Evolutionary conservation across 768 basidiomycete species (phyloP), one percentile per base, ranked within the genome.

Genomic region (Boletus subcaerulescens): DNA sequence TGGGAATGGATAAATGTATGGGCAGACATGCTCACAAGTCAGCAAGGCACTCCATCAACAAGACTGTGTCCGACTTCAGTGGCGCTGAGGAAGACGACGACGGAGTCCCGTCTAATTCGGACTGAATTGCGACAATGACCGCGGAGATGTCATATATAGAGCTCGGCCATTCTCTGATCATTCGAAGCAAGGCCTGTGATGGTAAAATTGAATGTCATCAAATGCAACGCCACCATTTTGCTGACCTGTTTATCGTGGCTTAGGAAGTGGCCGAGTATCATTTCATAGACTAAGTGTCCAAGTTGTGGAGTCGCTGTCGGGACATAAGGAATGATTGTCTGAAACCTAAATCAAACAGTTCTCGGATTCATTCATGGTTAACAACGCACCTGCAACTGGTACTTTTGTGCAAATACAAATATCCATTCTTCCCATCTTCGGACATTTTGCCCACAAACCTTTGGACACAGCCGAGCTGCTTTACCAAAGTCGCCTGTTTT

Each of bases 401-500:
- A 79, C 61, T 86, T 82, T 68, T 93, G 84, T 1, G 89, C 89
- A 66, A 96, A 98, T 14, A 82, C 75, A 63, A 97, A 96, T 64
- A 98, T 90, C 91, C 91, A 97, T 62, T 89, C 84, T 66, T 98
- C 95, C 97, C 97, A 99, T n/a, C 82, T 79, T 63, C 85, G 86
- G 12, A 79, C 71, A 61, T 96, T 83, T 42, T 83, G 83, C 4
- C 82, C 87, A 60, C 96, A 89, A 8, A 98, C 92, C 67, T 90
- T 93, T 0, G 92, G 87, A 61, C 85, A 87, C 24, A 97, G 72
- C 10, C 77, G 73, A 0, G 96, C 97, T 2, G 96, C 96, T 63
- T 90, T 90, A 0, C 67, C 73, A 60, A 84, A 98, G 18, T 86
- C 76, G 17, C 76, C 85, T 85, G 55, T 22, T 42, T 50, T 22